Conservation (phyloP, 257 asterid genomes). For the Galeopsis tetrahit region DNA sequence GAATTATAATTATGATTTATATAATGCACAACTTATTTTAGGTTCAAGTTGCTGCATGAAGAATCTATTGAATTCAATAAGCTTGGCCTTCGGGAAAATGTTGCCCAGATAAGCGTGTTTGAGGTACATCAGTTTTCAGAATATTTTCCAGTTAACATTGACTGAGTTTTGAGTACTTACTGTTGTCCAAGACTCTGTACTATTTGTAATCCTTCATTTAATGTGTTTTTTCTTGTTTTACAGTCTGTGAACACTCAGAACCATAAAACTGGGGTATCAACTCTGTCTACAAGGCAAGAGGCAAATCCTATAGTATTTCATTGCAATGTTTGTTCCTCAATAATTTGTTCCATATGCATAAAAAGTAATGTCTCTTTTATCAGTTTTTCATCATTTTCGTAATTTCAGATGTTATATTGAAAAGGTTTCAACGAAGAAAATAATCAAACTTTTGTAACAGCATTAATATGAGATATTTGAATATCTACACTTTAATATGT, state of each 20-base stretch:
- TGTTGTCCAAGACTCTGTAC: conserved; percentile 8
- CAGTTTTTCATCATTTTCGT: conserved; percentile 1
- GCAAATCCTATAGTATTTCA: conserved; percentile 12
- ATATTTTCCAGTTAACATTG: conserved; percentile 17
- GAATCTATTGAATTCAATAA: conserved; percentile 80
- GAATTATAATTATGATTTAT: conserved; percentile 29
- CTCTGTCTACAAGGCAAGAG: conserved; percentile 57
- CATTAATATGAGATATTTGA: conserved; percentile 17
- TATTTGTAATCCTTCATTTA: conserved; percentile 26
- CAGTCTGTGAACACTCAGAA: conserved; percentile 58
- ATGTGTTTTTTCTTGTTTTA: conserved; percentile 33
- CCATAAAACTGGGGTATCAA: conserved; percentile 38
- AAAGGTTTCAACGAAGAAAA: background rate
- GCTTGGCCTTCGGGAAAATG: conserved; percentile 91
- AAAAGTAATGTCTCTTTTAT: background rate
- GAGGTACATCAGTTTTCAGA: conserved; percentile 59
- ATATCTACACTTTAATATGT: background rate
- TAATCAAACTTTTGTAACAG: background rate
- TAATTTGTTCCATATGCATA: conserved; percentile 17
- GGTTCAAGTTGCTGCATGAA: conserved; percentile 91
- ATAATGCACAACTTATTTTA: conserved; percentile 39
- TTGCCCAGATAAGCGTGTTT: conserved; percentile 93
- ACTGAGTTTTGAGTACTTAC: conserved; percentile 19
- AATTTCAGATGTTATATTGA: background rate
- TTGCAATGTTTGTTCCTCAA: conserved; percentile 18